Conservation (phyloP, 2,329 filamentous ascomycete species). For the Exophiala sp. region DNA sequence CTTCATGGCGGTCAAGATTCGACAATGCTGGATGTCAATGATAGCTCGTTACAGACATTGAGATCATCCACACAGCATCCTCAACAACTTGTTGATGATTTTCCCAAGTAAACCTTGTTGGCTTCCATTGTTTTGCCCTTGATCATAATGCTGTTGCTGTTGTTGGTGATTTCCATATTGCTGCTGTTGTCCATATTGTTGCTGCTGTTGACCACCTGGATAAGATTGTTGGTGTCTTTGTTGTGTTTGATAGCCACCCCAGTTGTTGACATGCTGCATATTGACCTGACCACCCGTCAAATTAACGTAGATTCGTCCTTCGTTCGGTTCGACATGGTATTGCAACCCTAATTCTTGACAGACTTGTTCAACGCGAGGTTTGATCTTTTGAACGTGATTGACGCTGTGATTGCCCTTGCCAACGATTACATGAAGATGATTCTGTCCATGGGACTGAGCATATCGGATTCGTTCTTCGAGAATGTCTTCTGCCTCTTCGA, state of each 20-base stretch:
- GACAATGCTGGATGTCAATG: background rate
- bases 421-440: conserved; percentile 89
- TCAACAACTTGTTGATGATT: conserved; percentile 57
- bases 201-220: conserved; percentile 39
- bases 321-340: conserved; percentile 83
- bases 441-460: conserved; percentile 69
- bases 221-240: conserved; percentile 43
- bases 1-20: background rate
- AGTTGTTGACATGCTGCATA: conserved; percentile 26
- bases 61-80: conserved; percentile 5
- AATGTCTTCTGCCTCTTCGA: conserved; percentile 91
- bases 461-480: conserved; percentile 79
- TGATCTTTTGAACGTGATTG: conserved; percentile 85
- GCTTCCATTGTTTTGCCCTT: conserved; percentile 32
- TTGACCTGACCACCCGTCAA: conserved; percentile 67
- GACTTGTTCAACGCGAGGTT: conserved; percentile 86
- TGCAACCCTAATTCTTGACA: conserved; percentile 79
- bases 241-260: conserved; percentile 30
- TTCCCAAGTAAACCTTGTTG: conserved; percentile 56
- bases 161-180: conserved; percentile 43
- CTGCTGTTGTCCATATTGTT: conserved; percentile 44
- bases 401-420: conserved; percentile 88
- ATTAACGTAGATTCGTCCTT: conserved; percentile 83
- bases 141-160: conserved; percentile 36
- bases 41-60: background rate